A percentile compares a stretch with the other conserved stretches of the same genome.
Evolutionary conservation across 345 rosid genomes (phyloP).

Genomic region (Conringia planisiliqua): DNA sequence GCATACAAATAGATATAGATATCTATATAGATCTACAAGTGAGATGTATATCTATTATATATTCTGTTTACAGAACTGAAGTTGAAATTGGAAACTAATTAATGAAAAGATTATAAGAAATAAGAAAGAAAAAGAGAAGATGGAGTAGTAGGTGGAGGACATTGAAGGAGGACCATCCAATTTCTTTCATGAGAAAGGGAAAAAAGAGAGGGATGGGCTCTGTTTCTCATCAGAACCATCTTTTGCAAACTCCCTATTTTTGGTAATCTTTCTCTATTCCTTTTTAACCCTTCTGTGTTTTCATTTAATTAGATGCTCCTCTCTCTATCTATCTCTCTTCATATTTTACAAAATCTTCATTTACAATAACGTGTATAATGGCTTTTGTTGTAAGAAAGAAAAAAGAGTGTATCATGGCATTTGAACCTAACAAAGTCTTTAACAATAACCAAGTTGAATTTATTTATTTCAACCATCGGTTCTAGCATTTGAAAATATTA

Average conservation of each 20-base stretch:
- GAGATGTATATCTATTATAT: background rate
- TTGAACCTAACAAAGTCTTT: background rate
- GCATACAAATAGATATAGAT: conserved; percentile 18
- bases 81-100: background rate
- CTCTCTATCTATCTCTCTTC: background rate
- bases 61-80: conserved; percentile 9
- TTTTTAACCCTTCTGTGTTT: conserved; percentile 13
- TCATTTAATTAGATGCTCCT: conserved; percentile 11
- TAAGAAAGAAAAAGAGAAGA: background rate
- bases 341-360: background rate
- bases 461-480: background rate
- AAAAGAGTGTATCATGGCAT: background rate
- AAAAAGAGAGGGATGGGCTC: conserved; percentile 38
- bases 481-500: background rate
- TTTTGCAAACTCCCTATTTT: conserved; percentile 31
- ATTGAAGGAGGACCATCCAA: conserved; percentile 40
- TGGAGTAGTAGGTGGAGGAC: conserved; percentile 26
- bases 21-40: background rate
- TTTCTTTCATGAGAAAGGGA: conserved; percentile 34
- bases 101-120: background rate
- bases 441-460: background rate
- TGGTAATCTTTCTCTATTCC: conserved; percentile 22
- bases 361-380: background rate
- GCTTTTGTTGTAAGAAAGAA: background rate
- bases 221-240: conserved; percentile 34